A percentile compares a stretch with the other conserved stretches of the same genome.
Conservation (phyloP, 140 eudicot genomes). For the Bidens hawaiensis region DNA sequence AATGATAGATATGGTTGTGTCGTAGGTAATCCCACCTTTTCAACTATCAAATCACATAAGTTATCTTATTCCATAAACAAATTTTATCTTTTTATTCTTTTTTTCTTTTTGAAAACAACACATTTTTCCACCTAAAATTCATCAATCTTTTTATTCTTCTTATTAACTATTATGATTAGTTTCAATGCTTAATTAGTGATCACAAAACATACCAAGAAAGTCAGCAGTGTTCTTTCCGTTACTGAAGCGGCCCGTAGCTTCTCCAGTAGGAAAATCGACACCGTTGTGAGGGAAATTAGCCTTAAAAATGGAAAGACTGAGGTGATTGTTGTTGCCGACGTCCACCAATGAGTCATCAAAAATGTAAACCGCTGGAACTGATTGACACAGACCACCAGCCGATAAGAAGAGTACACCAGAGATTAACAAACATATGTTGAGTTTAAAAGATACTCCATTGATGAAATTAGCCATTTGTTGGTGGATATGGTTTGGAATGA, state of each 20-base stretch:
- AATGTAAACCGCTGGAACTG: constrained; percentile 45
- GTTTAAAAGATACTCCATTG: background rate
- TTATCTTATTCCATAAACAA: background rate
- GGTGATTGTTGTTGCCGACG: constrained; percentile 71
- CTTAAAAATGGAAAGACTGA: constrained; percentile 35
- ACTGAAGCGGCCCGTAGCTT: constrained; percentile 68
- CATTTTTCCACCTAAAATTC: too few relatives aligned
- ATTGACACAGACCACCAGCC: background rate
- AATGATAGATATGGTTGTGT: constrained; percentile 55
- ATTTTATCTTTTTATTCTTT: too few relatives aligned
- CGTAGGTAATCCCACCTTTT: constrained; percentile 48
- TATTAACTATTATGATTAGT: too few relatives aligned
- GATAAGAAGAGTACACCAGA: background rate
- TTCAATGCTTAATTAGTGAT: background rate
- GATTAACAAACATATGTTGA: background rate
- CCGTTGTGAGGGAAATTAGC: constrained; percentile 71
- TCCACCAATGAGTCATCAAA: constrained; percentile 75
- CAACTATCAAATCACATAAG: constrained; percentile 45
- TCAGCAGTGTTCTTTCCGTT: constrained; percentile 82
- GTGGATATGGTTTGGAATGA: too few relatives aligned
- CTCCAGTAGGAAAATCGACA: constrained; percentile 46
- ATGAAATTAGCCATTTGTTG: constrained; percentile 12
- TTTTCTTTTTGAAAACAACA: too few relatives aligned
- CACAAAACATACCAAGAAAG: constrained; percentile 47
- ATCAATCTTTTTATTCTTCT: background rate